A percentile compares a stretch with the other conserved stretches of the same genome.
These are phyloP conservation scores for Cystobasidium tubakii DNA, from an alignment of 768 basidiomycete species.

Conservation along the genomic window DNA sequence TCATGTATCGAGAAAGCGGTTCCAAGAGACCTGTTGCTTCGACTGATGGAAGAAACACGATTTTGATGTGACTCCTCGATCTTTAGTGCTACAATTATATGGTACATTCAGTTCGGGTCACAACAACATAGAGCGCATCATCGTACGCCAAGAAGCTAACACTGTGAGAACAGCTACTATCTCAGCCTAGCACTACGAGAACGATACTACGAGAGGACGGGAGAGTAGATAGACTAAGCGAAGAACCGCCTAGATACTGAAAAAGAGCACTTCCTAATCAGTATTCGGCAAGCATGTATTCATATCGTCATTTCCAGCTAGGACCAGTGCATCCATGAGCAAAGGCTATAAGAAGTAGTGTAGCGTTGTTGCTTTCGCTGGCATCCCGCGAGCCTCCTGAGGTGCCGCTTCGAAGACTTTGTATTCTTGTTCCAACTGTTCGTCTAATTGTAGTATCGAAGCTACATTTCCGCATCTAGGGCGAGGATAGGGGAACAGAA, in stretches of 20 bases:
- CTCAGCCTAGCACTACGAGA: too few species aligned
- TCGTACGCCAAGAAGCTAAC: not conserved
- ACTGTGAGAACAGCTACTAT: not conserved
- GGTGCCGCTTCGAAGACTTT: constrained; percentile 90
- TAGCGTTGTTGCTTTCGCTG: constrained; percentile 42
- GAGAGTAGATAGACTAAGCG: too few species aligned
- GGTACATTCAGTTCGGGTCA: not conserved
- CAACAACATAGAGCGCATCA: not conserved
- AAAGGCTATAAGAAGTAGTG: constrained; percentile 42
- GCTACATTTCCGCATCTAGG: constrained; percentile 89
- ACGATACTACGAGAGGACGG: not conserved
- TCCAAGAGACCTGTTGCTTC: too few species aligned
- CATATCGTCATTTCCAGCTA: too few species aligned
- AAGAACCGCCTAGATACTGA: not conserved
- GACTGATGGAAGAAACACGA: too few species aligned
- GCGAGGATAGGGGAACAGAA: too few species aligned
- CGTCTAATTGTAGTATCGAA: constrained; percentile 88
- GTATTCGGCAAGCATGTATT: too few species aligned
- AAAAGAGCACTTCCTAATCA: not conserved
- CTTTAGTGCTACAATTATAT: not conserved
- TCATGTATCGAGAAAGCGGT: too few species aligned
- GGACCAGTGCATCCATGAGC: too few species aligned
- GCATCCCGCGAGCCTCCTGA: constrained; percentile 46
- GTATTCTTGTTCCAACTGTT: constrained; percentile 86
- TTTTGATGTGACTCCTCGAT: not conserved